These are phyloP conservation scores for Cicer chorassanicum DNA, from an alignment of 306 rosid species.

Conservation along the genomic window DNA sequence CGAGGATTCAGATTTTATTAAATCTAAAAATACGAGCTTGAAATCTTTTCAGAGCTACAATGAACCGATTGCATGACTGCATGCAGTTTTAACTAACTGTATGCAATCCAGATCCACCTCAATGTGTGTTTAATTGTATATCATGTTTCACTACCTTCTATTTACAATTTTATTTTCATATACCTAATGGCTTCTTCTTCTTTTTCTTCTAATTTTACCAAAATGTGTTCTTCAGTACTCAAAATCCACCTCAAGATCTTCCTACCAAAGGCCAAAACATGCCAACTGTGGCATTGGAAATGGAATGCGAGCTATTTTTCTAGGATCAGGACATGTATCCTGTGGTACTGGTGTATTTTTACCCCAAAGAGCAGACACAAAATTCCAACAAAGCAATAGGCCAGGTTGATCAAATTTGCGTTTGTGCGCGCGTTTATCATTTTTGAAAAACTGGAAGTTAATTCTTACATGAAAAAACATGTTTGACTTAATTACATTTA, in stretches of 20 bases:
- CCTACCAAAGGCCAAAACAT: slow-evolving; percentile 43
- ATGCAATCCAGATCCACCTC: no score
- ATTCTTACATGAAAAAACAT: not conserved
- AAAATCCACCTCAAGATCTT: slow-evolving; percentile 45
- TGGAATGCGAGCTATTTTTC: slow-evolving; percentile 83
- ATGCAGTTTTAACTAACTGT: no score
- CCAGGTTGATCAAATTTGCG: slow-evolving; percentile 53
- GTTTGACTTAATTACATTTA: not conserved
- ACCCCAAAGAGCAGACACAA: slow-evolving; percentile 63
- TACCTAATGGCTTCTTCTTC: slow-evolving; percentile 3
- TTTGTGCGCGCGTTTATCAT: not conserved
- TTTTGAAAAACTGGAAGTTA: not conserved
- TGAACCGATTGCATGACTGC: no score
- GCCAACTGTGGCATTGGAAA: slow-evolving; percentile 60
- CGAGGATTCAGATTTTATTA: no score
- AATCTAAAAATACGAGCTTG: no score
- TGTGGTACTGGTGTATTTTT: slow-evolving; percentile 89
- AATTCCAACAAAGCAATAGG: slow-evolving; percentile 53
- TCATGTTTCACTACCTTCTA: not conserved
- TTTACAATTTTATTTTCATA: slow-evolving; percentile 11
- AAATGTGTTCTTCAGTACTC: slow-evolving; percentile 41
- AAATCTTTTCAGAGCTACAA: no score
- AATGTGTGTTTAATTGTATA: no score
- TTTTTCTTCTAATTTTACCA: slow-evolving; percentile 21
- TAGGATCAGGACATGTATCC: slow-evolving; percentile 58